Conservation (phyloP, 208 protist species). For the Herpetomonas tarakana region DNA sequence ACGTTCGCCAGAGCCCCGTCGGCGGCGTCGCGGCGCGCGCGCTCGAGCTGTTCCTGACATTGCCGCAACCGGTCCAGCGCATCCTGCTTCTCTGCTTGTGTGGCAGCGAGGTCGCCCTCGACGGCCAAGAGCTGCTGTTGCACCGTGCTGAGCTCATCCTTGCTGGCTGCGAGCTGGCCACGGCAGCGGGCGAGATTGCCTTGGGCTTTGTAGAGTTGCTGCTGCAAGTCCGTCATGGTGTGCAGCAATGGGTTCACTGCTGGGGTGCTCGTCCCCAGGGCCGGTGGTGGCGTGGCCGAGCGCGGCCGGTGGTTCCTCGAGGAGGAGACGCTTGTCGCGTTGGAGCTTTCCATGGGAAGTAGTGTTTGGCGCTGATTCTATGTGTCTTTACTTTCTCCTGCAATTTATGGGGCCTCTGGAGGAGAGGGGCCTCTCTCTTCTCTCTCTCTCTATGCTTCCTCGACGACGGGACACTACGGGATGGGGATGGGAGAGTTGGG, state of each 20-base stretch:
- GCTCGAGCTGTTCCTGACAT: slow-evolving; percentile 21
- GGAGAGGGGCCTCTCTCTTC: too few species aligned
- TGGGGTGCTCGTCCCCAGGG: too few species aligned
- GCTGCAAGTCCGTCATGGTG: background rate
- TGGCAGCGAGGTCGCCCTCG: slow-evolving; percentile 23
- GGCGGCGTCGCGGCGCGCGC: slow-evolving; percentile 33
- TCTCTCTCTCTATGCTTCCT: too few species aligned
- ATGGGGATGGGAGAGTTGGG: too few species aligned
- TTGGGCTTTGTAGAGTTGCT: slow-evolving; percentile 6
- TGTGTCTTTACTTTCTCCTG: too few species aligned
- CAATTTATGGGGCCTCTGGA: too few species aligned
- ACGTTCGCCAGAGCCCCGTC: slow-evolving; percentile 31
- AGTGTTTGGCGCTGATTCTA: too few species aligned
- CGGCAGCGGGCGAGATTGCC: slow-evolving; percentile 25
- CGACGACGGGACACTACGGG: too few species aligned
- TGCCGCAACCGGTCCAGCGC: slow-evolving; percentile 24
- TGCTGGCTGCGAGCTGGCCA: slow-evolving; percentile 12
- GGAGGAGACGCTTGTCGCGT: too few species aligned
- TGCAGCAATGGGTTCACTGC: background rate
- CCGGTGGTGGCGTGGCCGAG: too few species aligned
- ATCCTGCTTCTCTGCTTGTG: slow-evolving; percentile 34
- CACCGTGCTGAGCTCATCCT: slow-evolving; percentile 31
- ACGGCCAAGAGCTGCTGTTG: slow-evolving; percentile 22
- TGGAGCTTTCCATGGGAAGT: too few species aligned
- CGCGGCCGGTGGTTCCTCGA: too few species aligned